Percentiles rank a stretch among this genome's conserved stretches.
Evolutionary conservation across 2,329 filamentous ascomycete genomes (phyloP).

Genomic region (Aspergillus flavus): DNA sequence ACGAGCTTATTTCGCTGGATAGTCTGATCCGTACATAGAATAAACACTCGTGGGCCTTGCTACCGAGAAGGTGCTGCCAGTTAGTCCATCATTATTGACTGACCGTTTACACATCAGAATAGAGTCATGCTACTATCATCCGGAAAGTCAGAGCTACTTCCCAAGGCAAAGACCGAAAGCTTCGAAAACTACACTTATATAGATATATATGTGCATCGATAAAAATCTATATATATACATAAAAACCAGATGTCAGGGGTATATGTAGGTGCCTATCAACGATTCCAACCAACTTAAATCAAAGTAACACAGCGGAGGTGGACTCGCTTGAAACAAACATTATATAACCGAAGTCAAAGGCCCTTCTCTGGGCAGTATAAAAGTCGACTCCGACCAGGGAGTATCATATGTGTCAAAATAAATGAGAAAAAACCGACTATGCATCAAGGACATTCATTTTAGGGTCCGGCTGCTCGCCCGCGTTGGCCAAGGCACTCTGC

Average conservation of each 20-base stretch:
- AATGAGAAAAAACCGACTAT: not conserved
- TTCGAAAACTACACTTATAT: not conserved
- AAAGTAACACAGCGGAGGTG: not conserved
- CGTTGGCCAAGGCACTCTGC: constrained; percentile 82
- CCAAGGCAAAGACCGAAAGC: not conserved
- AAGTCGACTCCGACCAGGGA: not conserved
- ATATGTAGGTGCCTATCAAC: constrained; percentile 8
- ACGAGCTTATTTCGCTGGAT: too few species aligned
- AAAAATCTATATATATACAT: constrained; percentile 20
- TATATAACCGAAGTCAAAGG: not conserved
- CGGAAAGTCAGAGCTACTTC: not conserved
- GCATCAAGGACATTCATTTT: constrained; percentile 4
- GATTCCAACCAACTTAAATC: constrained; percentile 5
- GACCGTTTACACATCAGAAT: too few species aligned
- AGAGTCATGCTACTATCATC: too few species aligned
- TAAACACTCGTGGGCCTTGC: too few species aligned
- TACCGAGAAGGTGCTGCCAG: too few species aligned
- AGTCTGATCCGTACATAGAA: too few species aligned
- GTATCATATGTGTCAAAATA: not conserved
- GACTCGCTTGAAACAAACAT: constrained; percentile 5
- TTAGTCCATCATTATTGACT: too few species aligned
- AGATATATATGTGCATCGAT: not conserved
- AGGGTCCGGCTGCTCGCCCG: constrained; percentile 35
- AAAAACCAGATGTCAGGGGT: constrained; percentile 12
- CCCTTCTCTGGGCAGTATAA: not conserved